phyloP scores from a whole-genome alignment of 306 rosid species.

The Vicia faba region DNA sequence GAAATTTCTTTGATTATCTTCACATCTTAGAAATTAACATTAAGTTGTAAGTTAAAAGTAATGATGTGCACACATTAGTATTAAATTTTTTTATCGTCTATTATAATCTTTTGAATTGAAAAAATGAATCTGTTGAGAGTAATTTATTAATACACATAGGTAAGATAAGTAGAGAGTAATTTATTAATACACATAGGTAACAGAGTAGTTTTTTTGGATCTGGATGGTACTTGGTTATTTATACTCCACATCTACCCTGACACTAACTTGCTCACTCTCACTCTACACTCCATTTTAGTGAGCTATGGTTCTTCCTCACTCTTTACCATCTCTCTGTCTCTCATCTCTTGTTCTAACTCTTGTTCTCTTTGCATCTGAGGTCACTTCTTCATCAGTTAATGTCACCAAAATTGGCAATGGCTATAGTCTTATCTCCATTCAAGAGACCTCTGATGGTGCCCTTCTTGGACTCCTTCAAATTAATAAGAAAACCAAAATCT shows the following conservation, averaged over 20 bases:
- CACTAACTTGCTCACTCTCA: neutral
- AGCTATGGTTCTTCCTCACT: slow-evolving; percentile 37
- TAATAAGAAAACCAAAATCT: slow-evolving; percentile 54
- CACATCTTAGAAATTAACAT: too few species aligned
- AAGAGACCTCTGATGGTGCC: slow-evolving; percentile 70
- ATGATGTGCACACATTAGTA: too few species aligned
- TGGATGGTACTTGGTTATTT: slow-evolving; percentile 32
- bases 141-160: too few species aligned
- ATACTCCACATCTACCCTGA: slow-evolving; percentile 27
- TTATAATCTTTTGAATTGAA: too few species aligned
- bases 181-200: neutral
- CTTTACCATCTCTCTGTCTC: slow-evolving; percentile 22
- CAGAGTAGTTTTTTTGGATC: slow-evolving; percentile 19
- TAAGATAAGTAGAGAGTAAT: too few species aligned
- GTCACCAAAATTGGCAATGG: slow-evolving; percentile 71
- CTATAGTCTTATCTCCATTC: slow-evolving; percentile 74
- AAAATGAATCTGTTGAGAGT: too few species aligned
- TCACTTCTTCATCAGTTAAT: slow-evolving; percentile 37
- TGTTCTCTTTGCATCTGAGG: slow-evolving; percentile 34
- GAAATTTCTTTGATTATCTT: neutral
- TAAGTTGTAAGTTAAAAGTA: too few species aligned
- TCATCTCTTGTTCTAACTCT: slow-evolving; percentile 39
- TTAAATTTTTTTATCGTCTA: too few species aligned
- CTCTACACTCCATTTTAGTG: neutral
- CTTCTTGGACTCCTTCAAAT: slow-evolving; percentile 69